Conservation (phyloP, 768 basidiomycete species). For the Mycena venus region DNA sequence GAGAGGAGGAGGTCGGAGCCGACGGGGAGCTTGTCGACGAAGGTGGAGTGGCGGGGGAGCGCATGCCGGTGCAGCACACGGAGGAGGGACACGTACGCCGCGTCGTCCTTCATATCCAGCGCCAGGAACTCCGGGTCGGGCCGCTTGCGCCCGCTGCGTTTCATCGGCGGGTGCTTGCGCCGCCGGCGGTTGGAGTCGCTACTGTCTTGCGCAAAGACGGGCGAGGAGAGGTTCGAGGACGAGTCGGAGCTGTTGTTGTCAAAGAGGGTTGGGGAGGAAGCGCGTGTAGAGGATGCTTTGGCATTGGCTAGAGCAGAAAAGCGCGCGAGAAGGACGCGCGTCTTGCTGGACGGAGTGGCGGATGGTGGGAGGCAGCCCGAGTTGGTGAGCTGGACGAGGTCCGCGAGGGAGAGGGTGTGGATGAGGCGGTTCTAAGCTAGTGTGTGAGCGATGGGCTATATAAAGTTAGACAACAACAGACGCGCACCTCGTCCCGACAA, state of each 20-base stretch:
- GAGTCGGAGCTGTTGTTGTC: slow-evolving; percentile 20
- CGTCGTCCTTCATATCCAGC: slow-evolving; percentile 55
- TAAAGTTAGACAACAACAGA: not conserved
- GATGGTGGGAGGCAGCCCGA: slow-evolving; percentile 18
- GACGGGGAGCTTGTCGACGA: slow-evolving; percentile 24
- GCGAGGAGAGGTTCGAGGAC: slow-evolving; percentile 52
- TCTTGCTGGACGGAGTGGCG: not conserved
- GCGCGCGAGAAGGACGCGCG: slow-evolving; percentile 32
- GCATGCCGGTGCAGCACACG: slow-evolving; percentile 65
- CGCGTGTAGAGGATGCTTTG: slow-evolving; percentile 4
- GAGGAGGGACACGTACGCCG: slow-evolving; percentile 60
- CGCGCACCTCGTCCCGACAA: slow-evolving; percentile 27
- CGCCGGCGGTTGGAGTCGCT: slow-evolving; percentile 19
- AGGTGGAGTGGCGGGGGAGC: slow-evolving; percentile 30
- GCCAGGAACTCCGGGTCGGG: slow-evolving; percentile 59
- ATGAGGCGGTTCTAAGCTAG: slow-evolving; percentile 14
- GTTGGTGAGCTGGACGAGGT: slow-evolving; percentile 24
- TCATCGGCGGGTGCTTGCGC: slow-evolving; percentile 3
- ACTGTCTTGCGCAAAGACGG: slow-evolving; percentile 52
- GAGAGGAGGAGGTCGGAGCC: not conserved
- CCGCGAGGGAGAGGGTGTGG: slow-evolving; percentile 25
- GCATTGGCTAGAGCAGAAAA: slow-evolving; percentile 3
- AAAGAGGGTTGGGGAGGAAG: slow-evolving; percentile 10
- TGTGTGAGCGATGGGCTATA: not conserved
- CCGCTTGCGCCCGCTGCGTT: slow-evolving; percentile 13